These are phyloP conservation scores for Haematococcus sp. DNA, from an alignment of 139 green algal species.

Conservation along the genomic window DNA sequence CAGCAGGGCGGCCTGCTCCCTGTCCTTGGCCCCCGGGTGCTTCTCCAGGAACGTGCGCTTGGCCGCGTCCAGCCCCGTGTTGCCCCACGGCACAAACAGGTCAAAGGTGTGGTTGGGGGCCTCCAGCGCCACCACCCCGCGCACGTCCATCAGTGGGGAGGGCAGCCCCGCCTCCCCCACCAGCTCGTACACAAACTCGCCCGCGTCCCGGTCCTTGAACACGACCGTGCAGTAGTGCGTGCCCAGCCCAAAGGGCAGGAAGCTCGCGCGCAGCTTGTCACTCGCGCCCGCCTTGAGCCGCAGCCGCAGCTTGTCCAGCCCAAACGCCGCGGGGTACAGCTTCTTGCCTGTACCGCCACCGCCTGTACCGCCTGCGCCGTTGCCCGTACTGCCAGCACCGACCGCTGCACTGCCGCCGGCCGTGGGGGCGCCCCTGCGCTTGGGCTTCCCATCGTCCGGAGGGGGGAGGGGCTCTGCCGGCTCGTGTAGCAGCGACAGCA, in stretches of 20 bases:
- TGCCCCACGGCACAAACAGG: slow-evolving; percentile 43
- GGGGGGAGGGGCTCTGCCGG: slow-evolving; percentile 39
- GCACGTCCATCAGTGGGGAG: slow-evolving; percentile 40
- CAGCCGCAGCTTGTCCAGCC: slow-evolving; percentile 50
- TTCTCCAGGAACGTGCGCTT: slow-evolving; percentile 64
- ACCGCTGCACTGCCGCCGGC: neutral
- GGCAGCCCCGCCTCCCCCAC: slow-evolving; percentile 53
- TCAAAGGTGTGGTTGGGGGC: slow-evolving; percentile 34
- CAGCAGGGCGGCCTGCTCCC: slow-evolving; percentile 28
- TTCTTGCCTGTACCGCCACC: neutral
- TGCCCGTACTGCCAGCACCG: no score
- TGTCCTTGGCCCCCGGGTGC: slow-evolving; percentile 65
- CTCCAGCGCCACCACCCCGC: slow-evolving; percentile 43
- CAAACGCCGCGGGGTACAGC: slow-evolving; percentile 63
- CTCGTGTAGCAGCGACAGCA: slow-evolving; percentile 53
- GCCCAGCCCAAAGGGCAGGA: slow-evolving; percentile 69
- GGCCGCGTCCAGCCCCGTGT: slow-evolving; percentile 60
- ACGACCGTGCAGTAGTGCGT: slow-evolving; percentile 55
- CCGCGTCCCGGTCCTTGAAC: slow-evolving; percentile 48
- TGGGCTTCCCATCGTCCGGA: neutral
- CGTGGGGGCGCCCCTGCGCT: slow-evolving; percentile 12
- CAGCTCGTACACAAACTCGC: slow-evolving; percentile 68
- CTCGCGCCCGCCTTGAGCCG: slow-evolving; percentile 50
- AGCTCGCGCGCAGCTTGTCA: slow-evolving; percentile 49
- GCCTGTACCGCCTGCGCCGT: no score